Conservation (phyloP, 2,329 filamentous ascomycete genomes). For the Aspergillus puulaauensis region DNA sequence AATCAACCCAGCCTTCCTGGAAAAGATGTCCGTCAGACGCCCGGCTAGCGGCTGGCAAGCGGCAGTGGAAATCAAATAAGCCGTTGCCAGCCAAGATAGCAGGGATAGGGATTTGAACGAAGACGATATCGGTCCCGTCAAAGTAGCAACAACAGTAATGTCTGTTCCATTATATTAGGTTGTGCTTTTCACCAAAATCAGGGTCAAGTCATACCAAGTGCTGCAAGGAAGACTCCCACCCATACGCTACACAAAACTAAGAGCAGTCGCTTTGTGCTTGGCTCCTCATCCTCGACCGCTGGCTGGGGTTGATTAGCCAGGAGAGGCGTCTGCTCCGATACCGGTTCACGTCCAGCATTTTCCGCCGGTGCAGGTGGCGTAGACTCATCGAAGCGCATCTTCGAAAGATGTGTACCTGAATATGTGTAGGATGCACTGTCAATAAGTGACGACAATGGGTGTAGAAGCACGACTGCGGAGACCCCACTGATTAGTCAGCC, state of each 20-base stretch:
- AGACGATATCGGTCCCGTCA: constrained; percentile 79
- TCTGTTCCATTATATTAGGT: constrained; percentile 47
- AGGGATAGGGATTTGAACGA: constrained; percentile 78
- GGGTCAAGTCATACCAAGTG: constrained; percentile 44
- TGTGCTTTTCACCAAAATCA: background rate
- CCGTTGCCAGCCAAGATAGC: constrained; percentile 83
- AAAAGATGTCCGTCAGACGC: constrained; percentile 84
- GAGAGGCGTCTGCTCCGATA: constrained; percentile 34
- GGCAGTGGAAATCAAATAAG: constrained; percentile 85
- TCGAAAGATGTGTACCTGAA: background rate
- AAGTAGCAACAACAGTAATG: constrained; percentile 79
- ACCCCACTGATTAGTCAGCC: constrained; percentile 7
- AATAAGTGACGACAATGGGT: no score
- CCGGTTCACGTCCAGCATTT: constrained; percentile 6
- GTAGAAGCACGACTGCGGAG: background rate
- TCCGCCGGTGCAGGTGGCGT: constrained; percentile 2
- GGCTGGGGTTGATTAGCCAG: constrained; percentile 21
- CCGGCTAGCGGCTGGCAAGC: constrained; percentile 84
- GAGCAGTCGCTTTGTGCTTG: constrained; percentile 47
- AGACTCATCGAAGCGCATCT: constrained; percentile 13
- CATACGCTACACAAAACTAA: constrained; percentile 52
- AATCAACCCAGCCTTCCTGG: constrained; percentile 72
- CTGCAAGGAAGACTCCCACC: constrained; percentile 57
- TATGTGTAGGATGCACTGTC: background rate
- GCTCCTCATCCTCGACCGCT: constrained; percentile 39